These are phyloP conservation scores for Sclerotinia minor DNA, from an alignment of 2,329 filamentous ascomycete genomes.

Conservation along the genomic window DNA sequence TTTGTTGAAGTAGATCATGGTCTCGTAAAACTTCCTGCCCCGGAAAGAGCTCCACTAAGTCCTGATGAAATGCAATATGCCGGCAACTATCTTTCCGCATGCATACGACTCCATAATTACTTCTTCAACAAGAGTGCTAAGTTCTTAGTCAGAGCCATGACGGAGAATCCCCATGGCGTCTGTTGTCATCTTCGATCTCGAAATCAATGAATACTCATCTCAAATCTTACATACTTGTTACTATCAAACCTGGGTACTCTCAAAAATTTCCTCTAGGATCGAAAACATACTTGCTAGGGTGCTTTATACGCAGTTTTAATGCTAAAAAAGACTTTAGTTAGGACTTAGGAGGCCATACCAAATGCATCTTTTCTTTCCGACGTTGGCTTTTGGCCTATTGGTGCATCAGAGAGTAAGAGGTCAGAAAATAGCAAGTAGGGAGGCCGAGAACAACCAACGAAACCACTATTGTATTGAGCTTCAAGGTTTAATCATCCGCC, in stretches of 20 bases:
- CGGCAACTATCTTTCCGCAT: conserved; percentile 11
- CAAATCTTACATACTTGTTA: background rate
- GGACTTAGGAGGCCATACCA: background rate
- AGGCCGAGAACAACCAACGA: conserved; percentile 9
- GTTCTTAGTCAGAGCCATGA: background rate
- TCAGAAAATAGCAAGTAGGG: background rate
- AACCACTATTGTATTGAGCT: background rate
- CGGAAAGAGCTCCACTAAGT: background rate
- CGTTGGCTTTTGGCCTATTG: background rate
- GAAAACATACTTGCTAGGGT: background rate
- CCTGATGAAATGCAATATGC: conserved; percentile 20
- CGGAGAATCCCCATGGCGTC: conserved; percentile 20
- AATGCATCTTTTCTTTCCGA: conserved; percentile 7
- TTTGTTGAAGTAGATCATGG: background rate
- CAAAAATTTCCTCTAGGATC: background rate
- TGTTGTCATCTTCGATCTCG: conserved; percentile 15
- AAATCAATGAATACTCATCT: background rate
- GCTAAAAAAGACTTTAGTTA: background rate
- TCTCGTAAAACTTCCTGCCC: background rate
- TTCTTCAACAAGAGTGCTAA: background rate
- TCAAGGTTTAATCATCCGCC: conserved; percentile 6
- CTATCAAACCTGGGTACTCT: background rate
- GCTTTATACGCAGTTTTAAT: background rate
- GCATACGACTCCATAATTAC: background rate
- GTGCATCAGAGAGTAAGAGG: background rate